These are phyloP conservation scores for Ganoderma resinaceum DNA, from an alignment of 1,284 basidiomycete species.

Conservation along the genomic window DNA sequence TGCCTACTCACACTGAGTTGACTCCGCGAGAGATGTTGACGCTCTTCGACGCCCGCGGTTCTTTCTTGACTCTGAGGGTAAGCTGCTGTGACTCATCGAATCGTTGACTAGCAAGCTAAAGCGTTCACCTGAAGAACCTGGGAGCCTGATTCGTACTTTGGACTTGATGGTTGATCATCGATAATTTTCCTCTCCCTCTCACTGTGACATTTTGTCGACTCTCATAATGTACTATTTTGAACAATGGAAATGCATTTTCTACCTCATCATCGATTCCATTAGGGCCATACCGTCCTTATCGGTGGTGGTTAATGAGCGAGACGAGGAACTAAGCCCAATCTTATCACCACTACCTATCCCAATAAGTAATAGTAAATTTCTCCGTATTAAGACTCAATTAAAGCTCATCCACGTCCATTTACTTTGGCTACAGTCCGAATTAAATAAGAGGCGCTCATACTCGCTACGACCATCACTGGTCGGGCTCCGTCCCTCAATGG, in stretches of 20 bases:
- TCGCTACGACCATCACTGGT: neutral
- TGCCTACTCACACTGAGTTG: neutral
- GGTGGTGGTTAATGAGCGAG: too few relatives aligned
- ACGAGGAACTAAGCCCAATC: too few relatives aligned
- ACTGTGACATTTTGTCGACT: neutral
- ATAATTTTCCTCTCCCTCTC: neutral
- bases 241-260: neutral
- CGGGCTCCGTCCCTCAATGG: neutral
- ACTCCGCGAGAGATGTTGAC: neutral
- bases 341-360: too few relatives aligned
- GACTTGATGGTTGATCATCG: too few relatives aligned
- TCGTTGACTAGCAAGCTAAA: neutral
- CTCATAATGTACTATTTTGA: neutral
- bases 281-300: too few relatives aligned
- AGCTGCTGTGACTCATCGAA: neutral
- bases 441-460: too few relatives aligned
- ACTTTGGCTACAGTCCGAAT: too few relatives aligned
- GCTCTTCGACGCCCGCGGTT: neutral
- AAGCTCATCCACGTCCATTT: too few relatives aligned
- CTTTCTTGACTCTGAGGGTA: neutral
- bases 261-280: too few relatives aligned
- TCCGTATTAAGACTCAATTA: too few relatives aligned
- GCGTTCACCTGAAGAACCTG: neutral
- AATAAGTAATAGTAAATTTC: too few relatives aligned
- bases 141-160: neutral